A percentile compares a stretch with the other conserved stretches of the same genome.
These are phyloP conservation scores for Alternaria triticina DNA, from an alignment of 2,329 filamentous ascomycete genomes.

Conservation along the genomic window DNA sequence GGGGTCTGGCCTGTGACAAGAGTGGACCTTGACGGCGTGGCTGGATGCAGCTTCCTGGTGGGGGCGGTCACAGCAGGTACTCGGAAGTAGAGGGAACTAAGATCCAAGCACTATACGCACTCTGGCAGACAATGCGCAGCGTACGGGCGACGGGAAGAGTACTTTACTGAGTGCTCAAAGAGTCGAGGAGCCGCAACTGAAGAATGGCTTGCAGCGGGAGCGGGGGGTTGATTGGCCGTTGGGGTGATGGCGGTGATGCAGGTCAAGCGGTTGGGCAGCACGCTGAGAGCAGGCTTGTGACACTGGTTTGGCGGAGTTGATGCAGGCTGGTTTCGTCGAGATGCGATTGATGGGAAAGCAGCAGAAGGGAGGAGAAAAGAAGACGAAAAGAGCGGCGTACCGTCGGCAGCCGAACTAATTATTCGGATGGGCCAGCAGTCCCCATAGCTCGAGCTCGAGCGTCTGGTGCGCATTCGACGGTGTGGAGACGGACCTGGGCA, in stretches of 20 bases:
- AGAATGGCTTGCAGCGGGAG: slow-evolving; percentile 28
- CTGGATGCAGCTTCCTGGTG: slow-evolving; percentile 30
- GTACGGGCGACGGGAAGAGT: slow-evolving; percentile 32
- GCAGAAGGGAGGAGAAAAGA: slow-evolving; percentile 19
- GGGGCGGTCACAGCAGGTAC: slow-evolving; percentile 26
- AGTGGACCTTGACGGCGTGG: slow-evolving; percentile 41
- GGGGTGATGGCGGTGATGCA: slow-evolving; percentile 29
- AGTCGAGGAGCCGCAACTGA: slow-evolving; percentile 17
- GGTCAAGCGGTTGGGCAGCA: slow-evolving; percentile 42
- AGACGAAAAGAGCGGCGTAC: slow-evolving; percentile 18
- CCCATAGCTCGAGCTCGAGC: slow-evolving; percentile 35
- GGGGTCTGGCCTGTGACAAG: slow-evolving; percentile 30
- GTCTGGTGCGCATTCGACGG: slow-evolving; percentile 30
- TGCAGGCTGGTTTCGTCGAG: slow-evolving; percentile 4
- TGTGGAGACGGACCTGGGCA: slow-evolving; percentile 26
- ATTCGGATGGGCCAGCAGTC: slow-evolving; percentile 32
- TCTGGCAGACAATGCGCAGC: slow-evolving; percentile 12
- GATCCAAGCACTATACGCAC: slow-evolving; percentile 26
- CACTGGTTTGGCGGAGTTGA: neutral
- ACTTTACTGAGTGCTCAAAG: slow-evolving; percentile 6
- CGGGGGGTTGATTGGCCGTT: slow-evolving; percentile 25
- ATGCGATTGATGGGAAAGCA: slow-evolving; percentile 15
- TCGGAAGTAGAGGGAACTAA: slow-evolving; percentile 27
- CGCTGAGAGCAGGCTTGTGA: slow-evolving; percentile 4
- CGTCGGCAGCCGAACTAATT: slow-evolving; percentile 37